Evolutionary conservation across 2,329 filamentous ascomycete genomes (phyloP), one percentile per base, ranked within the genome.

Genomic region (Nemania sp.): DNA sequence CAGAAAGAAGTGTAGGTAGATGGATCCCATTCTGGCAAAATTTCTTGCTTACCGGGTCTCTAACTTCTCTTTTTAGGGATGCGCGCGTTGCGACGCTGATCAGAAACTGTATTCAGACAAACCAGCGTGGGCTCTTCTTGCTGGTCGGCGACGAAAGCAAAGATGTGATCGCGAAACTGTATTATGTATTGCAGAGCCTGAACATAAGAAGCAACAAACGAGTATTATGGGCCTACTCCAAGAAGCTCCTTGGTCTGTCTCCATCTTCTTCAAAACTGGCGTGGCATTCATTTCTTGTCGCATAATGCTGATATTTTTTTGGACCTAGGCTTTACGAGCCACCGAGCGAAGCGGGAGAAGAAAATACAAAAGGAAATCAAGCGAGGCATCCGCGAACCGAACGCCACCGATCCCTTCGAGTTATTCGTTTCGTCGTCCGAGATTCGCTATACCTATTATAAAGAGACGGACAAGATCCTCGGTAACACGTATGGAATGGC

Each of bases 281-380:
- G n/a, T n/a, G n/a, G n/a, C n/a, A n/a, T n/a, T n/a, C n/a, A n/a
- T n/a, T n/a, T n/a, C n/a, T n/a, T n/a, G n/a, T n/a, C n/a, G n/a
- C n/a, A n/a, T n/a, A n/a, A n/a, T n/a, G n/a, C n/a, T n/a, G n/a
- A n/a, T n/a, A n/a, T n/a, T n/a, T n/a, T n/a, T n/a, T 24, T n/a
- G 24, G 36, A 49, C 40, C 12, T 6, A 57, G 46, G 50, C 26
- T 54, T 56, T 6, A 51, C 49, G 24, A 86, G 90, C 76, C 92
- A 99, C 75, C 89, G 94, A 50, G 95, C 96, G 80, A 99, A 99
- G 86, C 89, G 94, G 66, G 94, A 99, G 74, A 86, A 87, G 68
- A 99, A 97, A 79, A 97, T 99, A 73, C 96, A 96, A 77, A 96
- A 93, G 74, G 94, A 99, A 69, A 91, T 99, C 73, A 97, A 96